These are phyloP conservation scores for Cladosporium sp. DNA, from an alignment of 2,329 filamentous ascomycete species.

Conservation along the genomic window DNA sequence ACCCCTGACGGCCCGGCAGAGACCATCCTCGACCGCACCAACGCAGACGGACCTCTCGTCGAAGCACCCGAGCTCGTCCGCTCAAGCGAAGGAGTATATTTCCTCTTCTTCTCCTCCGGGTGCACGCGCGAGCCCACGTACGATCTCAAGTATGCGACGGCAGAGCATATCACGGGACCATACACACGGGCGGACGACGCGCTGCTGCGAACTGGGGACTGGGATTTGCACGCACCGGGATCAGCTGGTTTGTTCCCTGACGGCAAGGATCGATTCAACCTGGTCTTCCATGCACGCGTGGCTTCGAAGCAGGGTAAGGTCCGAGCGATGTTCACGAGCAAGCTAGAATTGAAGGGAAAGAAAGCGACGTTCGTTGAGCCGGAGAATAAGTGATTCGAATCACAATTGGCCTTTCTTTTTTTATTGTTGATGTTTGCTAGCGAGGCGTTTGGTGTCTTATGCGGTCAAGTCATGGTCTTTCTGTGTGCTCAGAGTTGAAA, in stretches of 20 bases:
- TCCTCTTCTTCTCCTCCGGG: slow-evolving; percentile 35
- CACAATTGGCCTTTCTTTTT: no score
- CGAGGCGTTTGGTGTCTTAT: no score
- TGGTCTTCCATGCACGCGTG: slow-evolving; percentile 33
- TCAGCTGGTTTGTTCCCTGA: slow-evolving; percentile 25
- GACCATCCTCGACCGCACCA: slow-evolving; percentile 27
- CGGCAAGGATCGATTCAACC: slow-evolving; percentile 19
- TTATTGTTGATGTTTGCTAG: no score
- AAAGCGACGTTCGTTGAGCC: slow-evolving; percentile 16
- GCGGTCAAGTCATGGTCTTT: no score
- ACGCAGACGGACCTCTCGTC: slow-evolving; percentile 31
- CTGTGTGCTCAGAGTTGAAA: no score
- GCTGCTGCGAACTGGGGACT: slow-evolving; percentile 28
- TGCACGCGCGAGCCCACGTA: slow-evolving; percentile 30
- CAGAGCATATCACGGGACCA: slow-evolving; percentile 26
- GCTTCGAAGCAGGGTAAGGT: slow-evolving; percentile 21
- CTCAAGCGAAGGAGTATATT: slow-evolving; percentile 28
- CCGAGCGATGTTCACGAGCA: slow-evolving; percentile 32
- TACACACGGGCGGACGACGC: slow-evolving; percentile 24
- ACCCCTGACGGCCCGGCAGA: slow-evolving; percentile 22
- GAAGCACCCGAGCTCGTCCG: slow-evolving; percentile 31
- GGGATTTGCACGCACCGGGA: slow-evolving; percentile 30
- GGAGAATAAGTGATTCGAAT: neutral
- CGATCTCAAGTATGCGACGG: slow-evolving; percentile 32
- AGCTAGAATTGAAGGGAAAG: slow-evolving; percentile 24